Base-by-base conservation (phyloP, 2,329 filamentous ascomycete genomes). In the Aspergillus proliferans region DNA sequence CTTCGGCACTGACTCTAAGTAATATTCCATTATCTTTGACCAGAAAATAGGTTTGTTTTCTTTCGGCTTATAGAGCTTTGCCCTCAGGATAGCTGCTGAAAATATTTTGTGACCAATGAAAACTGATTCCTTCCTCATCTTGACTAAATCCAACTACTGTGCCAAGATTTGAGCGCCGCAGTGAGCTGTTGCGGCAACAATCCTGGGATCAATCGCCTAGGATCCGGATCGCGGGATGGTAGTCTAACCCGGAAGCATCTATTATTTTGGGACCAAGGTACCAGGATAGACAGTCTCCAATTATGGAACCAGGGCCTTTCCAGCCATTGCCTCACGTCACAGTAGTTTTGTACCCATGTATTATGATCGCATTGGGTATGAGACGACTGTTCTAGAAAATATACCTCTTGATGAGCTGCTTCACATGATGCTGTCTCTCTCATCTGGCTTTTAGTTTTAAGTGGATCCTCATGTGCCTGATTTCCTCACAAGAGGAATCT, bases 401-500 rank as follows among this genome's bases (percentile, higher is more conserved):
- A 42, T 43, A 42, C 21, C 3, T 22, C 15, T 22, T 5, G 10
- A 43, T 14, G 28, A 47, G 39, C 4, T 21, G 26, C 22, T 47
- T 47, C 26, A 43, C 19, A 22, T 47, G 26, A 34, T 26, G 6
- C 6, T 12, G n/a, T 43, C 24, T 24, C 3, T 22, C 39, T 22
- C 42, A 14, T 47, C 38, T 43, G 24, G 19, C 14, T 14, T 33
- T 44, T 43, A 36, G 19, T 48, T 34, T 18, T 26, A 44, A 26
- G 26, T 34, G 40, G 28, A 38, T 14, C 39, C 24, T 48, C 28
- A 48, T 14, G 40, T 39, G 46, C n/a, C 40, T 39, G 14, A 43
- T 48, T 48, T 26, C 39, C 39, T 48, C 46, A 38, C 30, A 48
- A 48, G 46, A 48, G 46, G 46, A 47, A 24, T 21, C 34, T 40